These are phyloP conservation scores for Rhodotorula sp. DNA, from an alignment of 1,284 basidiomycete genomes.

Conservation along the genomic window DNA sequence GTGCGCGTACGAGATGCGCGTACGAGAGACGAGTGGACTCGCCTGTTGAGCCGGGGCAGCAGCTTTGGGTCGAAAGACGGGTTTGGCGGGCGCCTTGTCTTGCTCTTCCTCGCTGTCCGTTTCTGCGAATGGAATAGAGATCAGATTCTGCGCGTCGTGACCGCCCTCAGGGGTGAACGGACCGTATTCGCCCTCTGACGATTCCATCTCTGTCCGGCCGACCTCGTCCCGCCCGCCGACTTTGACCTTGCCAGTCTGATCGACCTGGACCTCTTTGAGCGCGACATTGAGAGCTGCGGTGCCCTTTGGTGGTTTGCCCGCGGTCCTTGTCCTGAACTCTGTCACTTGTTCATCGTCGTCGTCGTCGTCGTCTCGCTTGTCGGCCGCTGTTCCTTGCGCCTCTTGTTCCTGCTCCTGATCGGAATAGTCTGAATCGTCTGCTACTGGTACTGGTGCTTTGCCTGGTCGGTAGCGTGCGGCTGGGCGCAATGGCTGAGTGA, in stretches of 20 bases:
- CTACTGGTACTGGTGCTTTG: constrained; percentile 17
- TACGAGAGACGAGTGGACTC: not conserved
- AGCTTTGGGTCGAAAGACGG: constrained; percentile 44
- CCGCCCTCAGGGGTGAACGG: not conserved
- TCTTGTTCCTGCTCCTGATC: constrained; percentile 9
- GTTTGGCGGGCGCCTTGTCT: constrained; percentile 6
- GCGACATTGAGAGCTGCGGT: constrained; percentile 40
- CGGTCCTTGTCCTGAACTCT: constrained; percentile 10
- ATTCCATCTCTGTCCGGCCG: constrained; percentile 33
- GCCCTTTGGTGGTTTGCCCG: not conserved
- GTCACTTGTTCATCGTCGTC: constrained; percentile 26
- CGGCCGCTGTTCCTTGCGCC: not conserved
- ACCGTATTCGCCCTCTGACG: constrained; percentile 34
- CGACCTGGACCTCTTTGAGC: constrained; percentile 40
- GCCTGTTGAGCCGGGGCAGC: constrained; percentile 44
- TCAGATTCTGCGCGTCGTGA: not conserved
- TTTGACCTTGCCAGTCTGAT: constrained; percentile 37
- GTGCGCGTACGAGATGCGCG: too few species aligned
- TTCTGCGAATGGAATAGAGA: constrained; percentile 11
- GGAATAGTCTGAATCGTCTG: constrained; percentile 29
- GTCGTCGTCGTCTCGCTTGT: not conserved
- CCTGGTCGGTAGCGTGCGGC: constrained; percentile 33
- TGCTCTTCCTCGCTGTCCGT: constrained; percentile 51
- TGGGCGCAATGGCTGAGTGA: constrained; percentile 31
- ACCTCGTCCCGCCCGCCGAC: constrained; percentile 36